A percentile compares a stretch with the other conserved stretches of the same genome.
Conservation (phyloP, 768 basidiomycete genomes). For the Cubamyces lactineus region DNA sequence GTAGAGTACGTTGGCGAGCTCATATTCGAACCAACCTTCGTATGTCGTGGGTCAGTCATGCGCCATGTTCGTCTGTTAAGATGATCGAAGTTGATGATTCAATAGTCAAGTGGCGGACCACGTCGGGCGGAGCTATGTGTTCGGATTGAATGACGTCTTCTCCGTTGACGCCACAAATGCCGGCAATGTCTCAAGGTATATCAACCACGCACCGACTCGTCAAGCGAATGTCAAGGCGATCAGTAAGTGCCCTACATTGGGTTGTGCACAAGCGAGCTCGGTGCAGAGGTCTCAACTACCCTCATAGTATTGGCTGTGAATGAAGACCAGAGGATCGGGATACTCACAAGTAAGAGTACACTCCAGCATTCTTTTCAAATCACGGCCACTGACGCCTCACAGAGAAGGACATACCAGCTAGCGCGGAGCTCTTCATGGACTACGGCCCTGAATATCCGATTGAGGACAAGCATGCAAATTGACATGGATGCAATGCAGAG, state of each 20-base stretch:
- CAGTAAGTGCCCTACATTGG: conserved; percentile 38
- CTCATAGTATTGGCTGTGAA: conserved; percentile 58
- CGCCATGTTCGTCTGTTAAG: neutral
- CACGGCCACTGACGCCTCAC: neutral
- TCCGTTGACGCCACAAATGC: conserved; percentile 57
- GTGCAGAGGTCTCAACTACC: too few relatives aligned
- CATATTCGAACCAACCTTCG: conserved; percentile 50
- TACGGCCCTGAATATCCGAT: conserved; percentile 58
- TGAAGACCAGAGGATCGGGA: conserved; percentile 68
- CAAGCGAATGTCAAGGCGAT: conserved; percentile 49
- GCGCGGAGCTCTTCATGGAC: conserved; percentile 58
- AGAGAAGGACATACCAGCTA: conserved; percentile 46
- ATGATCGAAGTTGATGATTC: neutral
- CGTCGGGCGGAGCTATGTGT: conserved; percentile 63
- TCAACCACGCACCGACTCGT: conserved; percentile 55
- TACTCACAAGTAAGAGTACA: conserved; percentile 54
- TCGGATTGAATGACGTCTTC: conserved; percentile 49
- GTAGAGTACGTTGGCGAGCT: conserved; percentile 73
- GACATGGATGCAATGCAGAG: too few relatives aligned
- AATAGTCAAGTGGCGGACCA: conserved; percentile 47
- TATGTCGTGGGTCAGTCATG: conserved; percentile 53
- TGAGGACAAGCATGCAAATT: too few relatives aligned
- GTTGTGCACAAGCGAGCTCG: neutral
- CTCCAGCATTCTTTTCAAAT: neutral
- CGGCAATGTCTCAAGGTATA: conserved; percentile 69